Evolutionary conservation across 257 asterid species (phyloP).

Genomic region (Solanum habrochaites): DNA sequence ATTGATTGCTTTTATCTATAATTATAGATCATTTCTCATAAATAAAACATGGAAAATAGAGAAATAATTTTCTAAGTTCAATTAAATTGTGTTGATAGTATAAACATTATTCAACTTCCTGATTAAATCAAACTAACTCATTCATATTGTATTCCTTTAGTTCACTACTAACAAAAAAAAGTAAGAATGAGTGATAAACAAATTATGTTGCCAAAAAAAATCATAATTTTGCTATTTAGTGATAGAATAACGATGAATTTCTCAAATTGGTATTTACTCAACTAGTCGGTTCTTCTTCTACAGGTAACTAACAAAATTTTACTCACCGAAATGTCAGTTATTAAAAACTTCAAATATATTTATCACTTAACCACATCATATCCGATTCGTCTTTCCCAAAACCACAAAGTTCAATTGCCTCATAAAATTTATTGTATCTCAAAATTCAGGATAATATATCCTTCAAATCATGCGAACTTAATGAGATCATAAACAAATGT

Average conservation of each 20-base stretch:
- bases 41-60: background rate
- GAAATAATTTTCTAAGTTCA: background rate
- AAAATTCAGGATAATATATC: background rate
- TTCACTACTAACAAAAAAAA: background rate
- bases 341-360: background rate
- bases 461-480: background rate
- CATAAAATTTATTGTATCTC: background rate
- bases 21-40: background rate
- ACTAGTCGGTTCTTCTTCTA: background rate
- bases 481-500: background rate
- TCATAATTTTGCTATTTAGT: background rate
- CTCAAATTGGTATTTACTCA: background rate
- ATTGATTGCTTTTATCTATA: background rate
- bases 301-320: background rate
- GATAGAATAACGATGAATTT: background rate
- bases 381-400: background rate
- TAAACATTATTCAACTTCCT: background rate
- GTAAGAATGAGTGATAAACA: background rate
- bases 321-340: background rate
- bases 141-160: background rate
- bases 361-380: background rate
- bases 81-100: background rate
- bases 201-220: background rate
- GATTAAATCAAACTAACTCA: background rate
- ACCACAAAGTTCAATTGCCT: background rate